These are phyloP conservation scores for Ceratocystis cacaofunesta DNA, from an alignment of 2,329 filamentous ascomycete genomes.

Conservation along the genomic window DNA sequence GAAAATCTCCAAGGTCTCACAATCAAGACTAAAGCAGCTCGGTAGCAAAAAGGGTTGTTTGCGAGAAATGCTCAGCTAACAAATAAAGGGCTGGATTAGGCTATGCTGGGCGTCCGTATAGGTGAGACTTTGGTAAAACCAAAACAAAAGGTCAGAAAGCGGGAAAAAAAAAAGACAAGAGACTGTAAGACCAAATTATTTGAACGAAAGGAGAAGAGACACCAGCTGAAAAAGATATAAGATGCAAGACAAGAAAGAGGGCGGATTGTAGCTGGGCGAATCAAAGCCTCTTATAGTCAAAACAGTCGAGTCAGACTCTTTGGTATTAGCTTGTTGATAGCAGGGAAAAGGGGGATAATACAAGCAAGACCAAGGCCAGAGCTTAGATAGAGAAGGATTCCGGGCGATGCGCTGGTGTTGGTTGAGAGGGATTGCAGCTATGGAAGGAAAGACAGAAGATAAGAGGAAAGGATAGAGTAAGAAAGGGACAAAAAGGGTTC, in stretches of 20 bases:
- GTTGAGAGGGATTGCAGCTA: background rate
- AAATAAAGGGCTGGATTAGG: background rate
- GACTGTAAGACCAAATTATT: background rate
- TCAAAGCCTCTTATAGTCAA: background rate
- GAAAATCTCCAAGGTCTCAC: background rate
- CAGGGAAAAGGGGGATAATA: background rate
- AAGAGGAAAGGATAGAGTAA: background rate
- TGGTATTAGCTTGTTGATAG: background rate
- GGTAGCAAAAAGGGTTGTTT: background rate
- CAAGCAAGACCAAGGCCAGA: background rate
- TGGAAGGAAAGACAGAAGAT: background rate
- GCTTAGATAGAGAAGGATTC: background rate
- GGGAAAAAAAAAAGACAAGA: background rate
- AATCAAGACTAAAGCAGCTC: background rate
- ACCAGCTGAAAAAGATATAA: background rate
- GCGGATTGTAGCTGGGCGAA: background rate
- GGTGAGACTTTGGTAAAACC: background rate
- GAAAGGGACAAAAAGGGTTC: background rate
- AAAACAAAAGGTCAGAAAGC: background rate
- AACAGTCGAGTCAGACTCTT: background rate
- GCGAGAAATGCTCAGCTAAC: background rate
- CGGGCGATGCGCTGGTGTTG: background rate
- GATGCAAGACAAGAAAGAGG: background rate
- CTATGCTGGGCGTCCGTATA: background rate
- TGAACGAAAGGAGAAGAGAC: background rate